Evolutionary conservation across 768 basidiomycete genomes (phyloP), one percentile per base, ranked within the genome.

Genomic region (Trametes sanguinea): DNA sequence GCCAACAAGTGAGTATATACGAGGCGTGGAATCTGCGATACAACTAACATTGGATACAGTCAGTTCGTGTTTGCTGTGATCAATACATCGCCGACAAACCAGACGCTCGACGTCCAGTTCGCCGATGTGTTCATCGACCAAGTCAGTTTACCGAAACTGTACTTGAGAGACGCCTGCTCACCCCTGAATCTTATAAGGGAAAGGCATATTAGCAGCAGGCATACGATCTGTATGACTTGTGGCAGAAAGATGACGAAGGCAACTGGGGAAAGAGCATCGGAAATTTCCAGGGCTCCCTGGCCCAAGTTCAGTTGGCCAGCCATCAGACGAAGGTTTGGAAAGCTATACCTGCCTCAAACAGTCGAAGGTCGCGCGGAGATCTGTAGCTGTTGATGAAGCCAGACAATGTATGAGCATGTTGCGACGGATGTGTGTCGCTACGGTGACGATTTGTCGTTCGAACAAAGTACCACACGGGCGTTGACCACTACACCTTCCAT

Each of bases 61-160:
- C 51, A 62, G 42, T 74, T 73, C 47, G 75, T 76, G 32, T 67
- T 76, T 29, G 76, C 76, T 7, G 64, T 78, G 6, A 54, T 77
- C 42, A 78, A 77, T 64, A 75, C 75, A 2, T 70, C 72, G 1
- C 69, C 73, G 0, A 59, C 68, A 10, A 58, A 66, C 6, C 72
- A 75, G 57, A 73, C 68, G 1, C 69, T 73, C 9, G 60, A 68
- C 40, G 61, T 76, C 40, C 55, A 66, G 10, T 67, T 76, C 44
- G 54, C 57, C 5, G 76, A 78, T 56, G 71, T 74, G 45, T 77
- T 76, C 62, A 66, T 68, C 52, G 74, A 78, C 55, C 67, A 72
- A 61, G 70, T 70, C 46, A 30, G 53, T n/a, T 58, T 22, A 22
- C 22, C 22, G 22, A 22, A 22, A 22, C 22, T 22, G 22, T 22